Conservation (phyloP, 164 flowering plant genomes). For the Piper betle region DNA sequence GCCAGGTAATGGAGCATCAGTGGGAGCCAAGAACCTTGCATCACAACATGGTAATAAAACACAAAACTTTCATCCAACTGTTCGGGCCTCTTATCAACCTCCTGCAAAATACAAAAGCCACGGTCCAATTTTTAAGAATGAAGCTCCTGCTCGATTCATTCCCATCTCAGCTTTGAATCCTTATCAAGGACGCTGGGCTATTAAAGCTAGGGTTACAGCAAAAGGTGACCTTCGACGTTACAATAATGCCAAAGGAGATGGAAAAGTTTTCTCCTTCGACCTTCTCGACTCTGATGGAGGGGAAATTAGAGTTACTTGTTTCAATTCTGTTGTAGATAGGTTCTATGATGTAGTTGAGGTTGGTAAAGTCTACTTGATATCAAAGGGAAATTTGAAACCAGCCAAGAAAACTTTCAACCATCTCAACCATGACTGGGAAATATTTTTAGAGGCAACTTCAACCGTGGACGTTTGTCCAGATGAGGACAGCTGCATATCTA, state of each 20-base stretch:
- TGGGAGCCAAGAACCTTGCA: conserved; percentile 2
- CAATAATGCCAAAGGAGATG: conserved; percentile 96
- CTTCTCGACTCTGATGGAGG: conserved; percentile 96
- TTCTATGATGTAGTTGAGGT: conserved; percentile 70
- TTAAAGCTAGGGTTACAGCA: conserved; percentile 94
- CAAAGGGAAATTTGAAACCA: conserved; percentile 88
- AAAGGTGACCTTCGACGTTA: conserved; percentile 90
- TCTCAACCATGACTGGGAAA: conserved; percentile 92
- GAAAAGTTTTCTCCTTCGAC: conserved; percentile 97
- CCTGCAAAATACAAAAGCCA: conserved; percentile 70
- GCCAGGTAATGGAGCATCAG: background rate
- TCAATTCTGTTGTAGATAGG: conserved; percentile 83
- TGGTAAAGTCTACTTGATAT: conserved; percentile 79
- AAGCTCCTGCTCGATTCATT: conserved; percentile 85
- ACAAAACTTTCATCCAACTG: conserved; percentile 43
- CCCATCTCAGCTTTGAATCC: conserved; percentile 93
- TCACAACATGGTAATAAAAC: conserved; percentile 17
- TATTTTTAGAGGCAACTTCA: conserved; percentile 72
- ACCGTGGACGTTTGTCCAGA: conserved; percentile 68
- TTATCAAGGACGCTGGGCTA: conserved; percentile 98
- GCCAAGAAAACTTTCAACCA: conserved; percentile 94
- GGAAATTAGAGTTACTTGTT: conserved; percentile 94
- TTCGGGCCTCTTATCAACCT: conserved; percentile 85
- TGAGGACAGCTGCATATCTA: conserved; percentile 81
- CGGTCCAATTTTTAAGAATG: conserved; percentile 82